These are phyloP conservation scores for Austroboletus rostrupii DNA, from an alignment of 1,284 basidiomycete genomes.

Conservation along the genomic window DNA sequence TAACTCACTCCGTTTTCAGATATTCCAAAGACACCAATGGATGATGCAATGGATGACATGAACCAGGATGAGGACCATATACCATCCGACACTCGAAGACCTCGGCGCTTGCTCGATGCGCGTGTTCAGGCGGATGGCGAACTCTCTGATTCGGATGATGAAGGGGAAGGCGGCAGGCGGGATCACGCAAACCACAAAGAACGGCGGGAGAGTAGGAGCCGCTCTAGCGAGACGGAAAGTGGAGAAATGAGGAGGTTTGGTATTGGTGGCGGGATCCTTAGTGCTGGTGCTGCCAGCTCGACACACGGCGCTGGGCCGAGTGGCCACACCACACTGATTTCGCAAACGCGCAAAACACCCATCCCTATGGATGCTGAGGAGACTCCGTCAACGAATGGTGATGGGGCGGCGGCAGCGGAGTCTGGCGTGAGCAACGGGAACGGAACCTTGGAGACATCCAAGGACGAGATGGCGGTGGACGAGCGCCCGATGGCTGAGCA, in stretches of 20 bases:
- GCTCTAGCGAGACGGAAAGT: conserved; percentile 34
- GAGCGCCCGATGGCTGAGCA: conserved; percentile 13
- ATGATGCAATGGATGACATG: conserved; percentile 72
- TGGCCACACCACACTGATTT: conserved; percentile 51
- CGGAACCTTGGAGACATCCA: conserved; percentile 14
- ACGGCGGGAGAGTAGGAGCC: conserved; percentile 39
- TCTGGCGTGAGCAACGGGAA: conserved; percentile 14
- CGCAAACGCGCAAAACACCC: conserved; percentile 38
- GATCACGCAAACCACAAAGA: conserved; percentile 60
- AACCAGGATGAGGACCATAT: conserved; percentile 80
- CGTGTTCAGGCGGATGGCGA: conserved; percentile 76
- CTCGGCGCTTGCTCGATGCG: conserved; percentile 67
- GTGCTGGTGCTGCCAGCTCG: conserved; percentile 47
- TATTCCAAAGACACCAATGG: conserved; percentile 75
- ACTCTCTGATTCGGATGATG: conserved; percentile 82
- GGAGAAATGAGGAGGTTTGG: conserved; percentile 56
- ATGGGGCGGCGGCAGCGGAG: conserved; percentile 23
- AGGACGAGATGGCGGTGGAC: conserved; percentile 26
- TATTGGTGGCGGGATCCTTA: conserved; percentile 66
- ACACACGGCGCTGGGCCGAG: conserved; percentile 72
- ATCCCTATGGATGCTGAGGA: conserved; percentile 48
- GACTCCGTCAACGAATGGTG: conserved; percentile 28
- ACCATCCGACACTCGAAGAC: conserved; percentile 70
- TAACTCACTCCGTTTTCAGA: conserved; percentile 40
- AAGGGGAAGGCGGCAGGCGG: conserved; percentile 76